Evolutionary conservation across 345 rosid species (phyloP).

Genomic region (Citrus glauca): DNA sequence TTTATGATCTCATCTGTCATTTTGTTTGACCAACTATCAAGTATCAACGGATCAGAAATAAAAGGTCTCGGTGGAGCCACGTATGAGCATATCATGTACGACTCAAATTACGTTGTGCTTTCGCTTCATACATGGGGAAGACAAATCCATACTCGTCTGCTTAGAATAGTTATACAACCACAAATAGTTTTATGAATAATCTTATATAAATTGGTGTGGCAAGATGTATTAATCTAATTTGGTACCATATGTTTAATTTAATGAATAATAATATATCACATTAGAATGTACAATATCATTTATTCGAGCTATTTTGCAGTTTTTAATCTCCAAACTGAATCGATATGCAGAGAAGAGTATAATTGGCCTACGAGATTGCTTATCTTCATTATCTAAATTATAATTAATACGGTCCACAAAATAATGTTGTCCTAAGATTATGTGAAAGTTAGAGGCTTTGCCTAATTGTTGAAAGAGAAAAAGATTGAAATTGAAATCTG

Average conservation of each 20-base stretch:
- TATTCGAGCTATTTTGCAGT: no score
- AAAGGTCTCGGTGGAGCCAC: slow-evolving; percentile 7
- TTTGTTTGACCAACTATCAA: neutral
- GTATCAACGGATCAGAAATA: neutral
- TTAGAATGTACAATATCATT: no score
- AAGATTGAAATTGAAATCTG: neutral
- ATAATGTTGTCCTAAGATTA: neutral
- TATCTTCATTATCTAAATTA: neutral
- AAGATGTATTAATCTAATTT: no score
- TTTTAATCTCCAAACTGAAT: no score
- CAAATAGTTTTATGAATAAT: no score
- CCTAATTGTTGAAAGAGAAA: neutral
- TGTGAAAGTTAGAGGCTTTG: neutral
- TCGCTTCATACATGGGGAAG: neutral
- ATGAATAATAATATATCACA: no score
- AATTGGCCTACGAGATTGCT: no score
- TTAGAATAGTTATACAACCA: no score
- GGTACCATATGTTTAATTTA: no score
- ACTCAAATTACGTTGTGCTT: neutral
- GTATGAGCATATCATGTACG: neutral
- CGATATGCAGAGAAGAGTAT: no score
- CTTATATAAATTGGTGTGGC: no score
- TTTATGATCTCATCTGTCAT: neutral
- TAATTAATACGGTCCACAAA: neutral
- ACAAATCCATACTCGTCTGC: no score